Conservation (phyloP, 768 basidiomycete species). For the Calocera cornea region DNA sequence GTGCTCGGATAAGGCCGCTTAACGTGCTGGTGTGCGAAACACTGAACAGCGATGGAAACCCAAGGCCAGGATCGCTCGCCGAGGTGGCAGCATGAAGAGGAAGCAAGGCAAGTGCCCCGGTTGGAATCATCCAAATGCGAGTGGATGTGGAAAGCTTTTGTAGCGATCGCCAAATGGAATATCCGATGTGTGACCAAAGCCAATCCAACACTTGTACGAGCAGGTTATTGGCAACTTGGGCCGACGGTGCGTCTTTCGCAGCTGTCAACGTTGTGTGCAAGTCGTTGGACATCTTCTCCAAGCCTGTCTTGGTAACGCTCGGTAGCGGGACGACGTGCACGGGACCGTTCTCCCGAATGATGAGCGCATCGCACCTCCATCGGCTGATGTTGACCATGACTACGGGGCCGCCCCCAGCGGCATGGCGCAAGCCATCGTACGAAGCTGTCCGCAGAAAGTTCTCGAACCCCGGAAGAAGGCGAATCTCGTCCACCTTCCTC, state of each 20-base stretch:
- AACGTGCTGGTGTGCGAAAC: not conserved
- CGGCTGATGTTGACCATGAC: constrained; percentile 24
- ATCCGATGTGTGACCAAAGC: not conserved
- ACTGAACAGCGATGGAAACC: not conserved
- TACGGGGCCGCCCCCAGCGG: not conserved
- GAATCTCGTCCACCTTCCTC: not conserved
- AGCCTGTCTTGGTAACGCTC: not conserved
- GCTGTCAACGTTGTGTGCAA: not conserved
- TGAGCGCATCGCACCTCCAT: constrained; percentile 29
- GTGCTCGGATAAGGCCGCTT: not conserved
- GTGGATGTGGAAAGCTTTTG: not conserved
- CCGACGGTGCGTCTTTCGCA: not conserved
- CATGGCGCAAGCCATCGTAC: not conserved
- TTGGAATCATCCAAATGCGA: not conserved
- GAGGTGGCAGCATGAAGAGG: not conserved
- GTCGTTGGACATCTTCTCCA: not conserved
- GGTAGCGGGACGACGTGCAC: not conserved
- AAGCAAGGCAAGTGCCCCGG: not conserved
- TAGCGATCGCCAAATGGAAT: not conserved
- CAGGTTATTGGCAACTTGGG: not conserved
- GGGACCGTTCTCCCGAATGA: constrained; percentile 14
- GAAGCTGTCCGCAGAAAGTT: not conserved
- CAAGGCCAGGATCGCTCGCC: not conserved
- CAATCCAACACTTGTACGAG: not conserved
- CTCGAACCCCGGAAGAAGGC: not conserved